phyloP scores from a whole-genome alignment of 371 early-diverging fungal genomes.

The Rhizomucor miehei region DNA sequence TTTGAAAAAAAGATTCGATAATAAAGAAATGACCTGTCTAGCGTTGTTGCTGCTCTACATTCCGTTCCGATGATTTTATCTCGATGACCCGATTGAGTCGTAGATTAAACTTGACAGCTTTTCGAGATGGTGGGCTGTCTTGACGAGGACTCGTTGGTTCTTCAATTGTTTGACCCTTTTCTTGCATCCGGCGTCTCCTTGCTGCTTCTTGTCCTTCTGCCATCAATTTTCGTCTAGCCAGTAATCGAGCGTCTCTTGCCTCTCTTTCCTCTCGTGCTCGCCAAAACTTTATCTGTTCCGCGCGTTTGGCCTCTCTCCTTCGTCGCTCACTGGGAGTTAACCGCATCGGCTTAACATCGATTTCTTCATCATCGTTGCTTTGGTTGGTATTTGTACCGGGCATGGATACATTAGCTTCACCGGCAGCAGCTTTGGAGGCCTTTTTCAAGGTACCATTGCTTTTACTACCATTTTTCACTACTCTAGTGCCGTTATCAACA shows the following conservation, averaged over 20 bases:
- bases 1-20: no score
- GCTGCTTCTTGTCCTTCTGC: conserved; percentile 7
- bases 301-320: conserved; percentile 32
- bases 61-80: conserved; percentile 5
- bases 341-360: conserved; percentile 18
- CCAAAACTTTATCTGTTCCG: conserved; percentile 42
- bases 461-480: no score
- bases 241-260: conserved; percentile 30
- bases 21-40: background rate
- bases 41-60: background rate
- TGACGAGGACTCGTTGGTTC: conserved; percentile 6
- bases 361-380: conserved; percentile 16
- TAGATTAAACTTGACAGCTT: conserved; percentile 37
- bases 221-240: conserved; percentile 22
- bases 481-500: no score
- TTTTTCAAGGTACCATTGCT: no score
- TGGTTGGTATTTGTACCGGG: background rate
- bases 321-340: conserved; percentile 33
- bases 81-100: conserved; percentile 31
- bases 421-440: no score
- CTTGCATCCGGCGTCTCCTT: conserved; percentile 7
- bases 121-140: conserved; percentile 5
- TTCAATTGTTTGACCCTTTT: background rate
- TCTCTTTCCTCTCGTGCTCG: conserved; percentile 45
- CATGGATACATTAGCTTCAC: no score